Evolutionary conservation across 2,329 filamentous ascomycete genomes (phyloP).

Genomic region (Dactylellina leptospora): DNA sequence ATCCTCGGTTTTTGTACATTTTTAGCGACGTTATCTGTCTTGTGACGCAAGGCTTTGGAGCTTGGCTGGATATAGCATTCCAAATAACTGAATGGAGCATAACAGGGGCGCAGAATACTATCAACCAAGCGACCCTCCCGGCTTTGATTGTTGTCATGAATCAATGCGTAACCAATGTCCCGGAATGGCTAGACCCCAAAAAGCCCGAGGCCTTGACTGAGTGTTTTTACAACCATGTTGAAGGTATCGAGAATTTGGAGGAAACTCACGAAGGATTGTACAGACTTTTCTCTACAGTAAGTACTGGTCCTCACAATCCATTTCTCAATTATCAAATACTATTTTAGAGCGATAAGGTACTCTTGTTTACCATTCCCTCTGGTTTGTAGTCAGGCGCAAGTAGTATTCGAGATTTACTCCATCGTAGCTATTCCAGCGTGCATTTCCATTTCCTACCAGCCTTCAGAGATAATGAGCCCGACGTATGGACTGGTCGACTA

Average conservation of each 20-base stretch:
- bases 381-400: background rate
- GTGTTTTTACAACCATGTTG: background rate
- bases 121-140: conserved; percentile 22
- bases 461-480: background rate
- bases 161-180: background rate
- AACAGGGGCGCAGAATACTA: conserved; percentile 7
- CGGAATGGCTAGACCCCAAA: no score
- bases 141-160: conserved; percentile 28
- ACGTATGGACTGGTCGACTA: background rate
- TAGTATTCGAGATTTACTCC: background rate
- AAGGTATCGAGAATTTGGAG: background rate
- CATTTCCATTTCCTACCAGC: conserved; percentile 16
- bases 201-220: background rate
- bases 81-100: conserved; percentile 15
- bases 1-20: conserved; percentile 28
- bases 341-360: background rate
- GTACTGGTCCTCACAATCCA: background rate
- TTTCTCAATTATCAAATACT: background rate
- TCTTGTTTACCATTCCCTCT: background rate
- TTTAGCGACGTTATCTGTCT: conserved; percentile 35
- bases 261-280: background rate
- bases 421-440: conserved; percentile 13
- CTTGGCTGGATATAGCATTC: background rate
- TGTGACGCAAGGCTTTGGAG: background rate
- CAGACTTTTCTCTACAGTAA: background rate